Evolutionary conservation across 2,329 filamentous ascomycete genomes (phyloP), one percentile per base, ranked within the genome.

Genomic region (Calonectria multiphialidica): DNA sequence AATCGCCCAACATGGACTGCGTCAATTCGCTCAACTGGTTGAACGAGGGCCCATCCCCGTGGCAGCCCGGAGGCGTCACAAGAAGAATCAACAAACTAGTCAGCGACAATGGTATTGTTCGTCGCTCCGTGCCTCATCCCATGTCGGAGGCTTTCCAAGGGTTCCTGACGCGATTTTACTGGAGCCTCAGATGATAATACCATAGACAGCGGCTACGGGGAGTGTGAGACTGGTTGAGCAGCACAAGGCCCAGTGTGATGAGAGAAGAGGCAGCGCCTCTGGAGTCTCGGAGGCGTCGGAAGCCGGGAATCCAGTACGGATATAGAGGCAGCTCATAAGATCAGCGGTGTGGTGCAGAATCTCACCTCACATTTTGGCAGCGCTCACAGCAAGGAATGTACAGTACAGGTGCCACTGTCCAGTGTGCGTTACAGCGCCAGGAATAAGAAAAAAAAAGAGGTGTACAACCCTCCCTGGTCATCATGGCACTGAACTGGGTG

Each of bases 161-260:
- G 53, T 37, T 30, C 28, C 72, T 76, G 73, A 71, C 66, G 67
- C 64, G 74, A 78, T 76, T 70, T 59, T 13, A 18, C 45, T 37
- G 4, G 16, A 68, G 44, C 49, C 72, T 78, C 77, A 67, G 61
- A 68, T 76, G 75, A 78, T 57, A 45, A n/a, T 59, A 62, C 25
- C 25, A 62, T 15, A 40, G 37, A 25, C 55, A 65, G 77, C 77
- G 77, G 74, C 68, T 78, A 78, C 66, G 50, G 18, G 45, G n/a
- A 47, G 15, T 18, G 62, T 16, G 28, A 72, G 70, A 77, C 68
- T 76, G 76, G 69, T 25, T 49, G n/a, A 66, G 55, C 16, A 57
- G 47, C 66, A n/a, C 49, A 35, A 28, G 61, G 28, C 47, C 59
- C 18, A n/a, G 35, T 55, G 44, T 63, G 47, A 69, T 25, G 45